These are phyloP conservation scores for Enterocytospora artemiae DNA, from an alignment of 371 early-diverging fungal genomes.

Conservation along the genomic window DNA sequence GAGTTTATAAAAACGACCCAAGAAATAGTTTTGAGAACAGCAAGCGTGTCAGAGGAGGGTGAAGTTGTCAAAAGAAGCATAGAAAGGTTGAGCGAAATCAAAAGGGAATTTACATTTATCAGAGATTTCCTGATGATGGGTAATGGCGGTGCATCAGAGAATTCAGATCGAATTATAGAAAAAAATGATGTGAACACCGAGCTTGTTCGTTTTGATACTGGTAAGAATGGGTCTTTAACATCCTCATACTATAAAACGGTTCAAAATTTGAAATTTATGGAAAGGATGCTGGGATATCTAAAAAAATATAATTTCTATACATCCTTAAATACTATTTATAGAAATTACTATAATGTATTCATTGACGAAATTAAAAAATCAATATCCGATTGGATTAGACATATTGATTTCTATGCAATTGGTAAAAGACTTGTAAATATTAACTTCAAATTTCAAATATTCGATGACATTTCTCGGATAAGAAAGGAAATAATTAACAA, in stretches of 20 bases:
- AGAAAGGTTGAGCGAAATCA: background rate
- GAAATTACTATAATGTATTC: background rate
- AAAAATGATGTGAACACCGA: background rate
- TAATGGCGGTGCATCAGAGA: background rate
- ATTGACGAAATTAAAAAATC: background rate
- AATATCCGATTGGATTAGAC: background rate
- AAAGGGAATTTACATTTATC: conserved; percentile 13
- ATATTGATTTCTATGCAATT: background rate
- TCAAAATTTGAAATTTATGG: background rate
- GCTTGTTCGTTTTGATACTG: no score
- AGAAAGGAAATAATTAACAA: background rate
- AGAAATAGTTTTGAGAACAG: conserved; percentile 8
- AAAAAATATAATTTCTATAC: conserved; percentile 11
- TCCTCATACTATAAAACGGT: background rate
- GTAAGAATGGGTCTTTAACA: no score
- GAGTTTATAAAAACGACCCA: conserved; percentile 6
- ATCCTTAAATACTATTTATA: background rate
- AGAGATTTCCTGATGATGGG: conserved; percentile 1
- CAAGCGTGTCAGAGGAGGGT: conserved; percentile 9
- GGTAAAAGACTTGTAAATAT: background rate
- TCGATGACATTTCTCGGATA: background rate
- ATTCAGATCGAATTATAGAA: background rate
- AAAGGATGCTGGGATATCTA: background rate
- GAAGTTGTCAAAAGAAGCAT: background rate
- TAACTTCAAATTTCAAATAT: background rate